phyloP scores from a whole-genome alignment of 2,329 filamentous ascomycete species.

The Colletotrichum truncatum region DNA sequence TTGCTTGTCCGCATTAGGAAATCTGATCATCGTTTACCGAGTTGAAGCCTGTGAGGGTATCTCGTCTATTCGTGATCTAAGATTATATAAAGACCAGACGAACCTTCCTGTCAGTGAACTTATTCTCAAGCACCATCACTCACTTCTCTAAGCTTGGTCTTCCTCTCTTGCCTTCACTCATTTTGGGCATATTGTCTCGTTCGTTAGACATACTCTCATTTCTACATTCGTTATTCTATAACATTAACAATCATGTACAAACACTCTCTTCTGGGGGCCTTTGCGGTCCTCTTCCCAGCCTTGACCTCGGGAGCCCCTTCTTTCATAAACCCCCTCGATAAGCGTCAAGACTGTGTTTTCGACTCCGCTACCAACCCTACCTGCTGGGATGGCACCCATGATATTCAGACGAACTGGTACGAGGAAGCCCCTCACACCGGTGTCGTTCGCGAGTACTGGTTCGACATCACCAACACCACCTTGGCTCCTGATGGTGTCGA shows the following conservation, averaged over 20 bases:
- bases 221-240: constrained; percentile 10
- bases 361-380: constrained; percentile 27
- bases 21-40: neutral
- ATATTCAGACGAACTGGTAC: constrained; percentile 29
- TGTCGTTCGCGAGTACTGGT: constrained; percentile 58
- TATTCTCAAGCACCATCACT: constrained; percentile 8
- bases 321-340: neutral
- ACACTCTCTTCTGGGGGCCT: constrained; percentile 24
- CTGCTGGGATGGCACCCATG: constrained; percentile 28
- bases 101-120: neutral
- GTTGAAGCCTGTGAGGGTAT: neutral
- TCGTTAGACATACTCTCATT: constrained; percentile 1
- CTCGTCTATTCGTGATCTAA: neutral
- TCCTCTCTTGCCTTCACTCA: constrained; percentile 16
- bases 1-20: neutral
- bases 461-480: constrained; percentile 49
- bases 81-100: constrained; percentile 17
- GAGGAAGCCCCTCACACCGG: constrained; percentile 53
- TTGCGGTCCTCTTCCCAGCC: constrained; percentile 23
- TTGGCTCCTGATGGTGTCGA: constrained; percentile 56
- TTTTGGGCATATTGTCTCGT: constrained; percentile 5
- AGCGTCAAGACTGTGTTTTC: constrained; percentile 27
- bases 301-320: constrained; percentile 22
- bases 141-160: constrained; percentile 14
- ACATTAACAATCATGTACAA: constrained; percentile 18